Conservation (phyloP, 306 rosid genomes). For the Casuarina cunninghamiana region DNA sequence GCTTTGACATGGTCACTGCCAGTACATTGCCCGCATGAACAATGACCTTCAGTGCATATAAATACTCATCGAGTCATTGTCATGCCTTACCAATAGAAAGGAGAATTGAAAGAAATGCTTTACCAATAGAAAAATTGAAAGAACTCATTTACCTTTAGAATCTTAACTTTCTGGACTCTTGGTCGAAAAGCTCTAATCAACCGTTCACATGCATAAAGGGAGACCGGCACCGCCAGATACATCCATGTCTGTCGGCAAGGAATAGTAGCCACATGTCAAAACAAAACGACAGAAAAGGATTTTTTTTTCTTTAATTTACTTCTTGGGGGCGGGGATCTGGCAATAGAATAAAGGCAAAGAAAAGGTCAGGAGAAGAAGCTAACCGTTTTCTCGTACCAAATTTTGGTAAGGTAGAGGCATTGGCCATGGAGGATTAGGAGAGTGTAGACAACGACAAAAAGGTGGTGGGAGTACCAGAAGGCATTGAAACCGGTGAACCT, state of each 20-base stretch:
- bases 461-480: conserved; percentile 69
- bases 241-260: conserved; percentile 49
- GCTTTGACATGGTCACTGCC: conserved; percentile 52
- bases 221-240: conserved; percentile 54
- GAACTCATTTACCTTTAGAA: conserved; percentile 39
- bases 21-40: conserved; percentile 62
- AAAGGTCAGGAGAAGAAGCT: not conserved
- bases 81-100: too few relatives aligned
- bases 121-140: too few relatives aligned
- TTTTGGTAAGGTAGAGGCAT: conserved; percentile 49
- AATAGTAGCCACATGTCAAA: not conserved
- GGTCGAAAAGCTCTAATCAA: conserved; percentile 53
- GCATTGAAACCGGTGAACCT: conserved; percentile 63
- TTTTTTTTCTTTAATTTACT: too few relatives aligned
- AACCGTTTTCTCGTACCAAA: conserved; percentile 57
- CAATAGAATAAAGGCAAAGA: too few relatives aligned
- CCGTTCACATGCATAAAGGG: conserved; percentile 48
- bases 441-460: conserved; percentile 52
- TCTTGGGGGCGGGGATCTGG: too few relatives aligned
- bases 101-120: not conserved
- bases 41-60: conserved; percentile 36
- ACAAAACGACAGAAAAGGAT: not conserved
- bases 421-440: conserved; percentile 54
- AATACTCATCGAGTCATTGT: not conserved
- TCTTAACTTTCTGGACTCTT: conserved; percentile 52